Conservation (phyloP, 2,329 filamentous ascomycete genomes). For the Paramyrothecium sp. region DNA sequence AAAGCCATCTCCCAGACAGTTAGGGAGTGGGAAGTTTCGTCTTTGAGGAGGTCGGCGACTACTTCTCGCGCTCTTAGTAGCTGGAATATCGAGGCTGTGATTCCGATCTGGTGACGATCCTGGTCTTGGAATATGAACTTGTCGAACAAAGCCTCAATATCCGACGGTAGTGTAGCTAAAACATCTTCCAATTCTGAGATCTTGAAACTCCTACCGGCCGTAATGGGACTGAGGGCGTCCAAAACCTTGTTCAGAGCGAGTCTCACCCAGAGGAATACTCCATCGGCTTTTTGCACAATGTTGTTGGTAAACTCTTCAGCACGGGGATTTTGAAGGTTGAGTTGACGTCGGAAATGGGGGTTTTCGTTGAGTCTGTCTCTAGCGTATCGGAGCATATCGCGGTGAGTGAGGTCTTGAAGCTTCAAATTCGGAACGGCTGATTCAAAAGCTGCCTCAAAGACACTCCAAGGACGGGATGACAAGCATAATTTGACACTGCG, state of each 20-base stretch:
- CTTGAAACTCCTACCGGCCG: slow-evolving; percentile 2
- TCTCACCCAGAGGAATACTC: slow-evolving; percentile 32
- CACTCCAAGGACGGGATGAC: slow-evolving; percentile 28
- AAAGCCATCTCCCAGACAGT: slow-evolving; percentile 33
- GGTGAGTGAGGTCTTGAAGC: slow-evolving; percentile 22
- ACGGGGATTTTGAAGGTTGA: slow-evolving; percentile 7
- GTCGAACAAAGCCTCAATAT: slow-evolving; percentile 26
- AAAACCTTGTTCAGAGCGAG: slow-evolving; percentile 26
- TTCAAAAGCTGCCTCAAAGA: slow-evolving; percentile 22
- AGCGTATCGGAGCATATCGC: slow-evolving; percentile 24
- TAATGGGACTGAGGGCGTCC: neutral
- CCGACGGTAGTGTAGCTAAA: slow-evolving; percentile 16
- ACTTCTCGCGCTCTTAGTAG: slow-evolving; percentile 27
- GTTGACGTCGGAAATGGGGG: slow-evolving; percentile 6
- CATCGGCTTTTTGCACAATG: slow-evolving; percentile 21
- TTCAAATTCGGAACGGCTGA: slow-evolving; percentile 19
- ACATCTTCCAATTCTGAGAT: slow-evolving; percentile 5
- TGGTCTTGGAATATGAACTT: slow-evolving; percentile 27
- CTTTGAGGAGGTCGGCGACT: slow-evolving; percentile 28
- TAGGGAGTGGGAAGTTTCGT: slow-evolving; percentile 26
- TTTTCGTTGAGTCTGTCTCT: slow-evolving; percentile 15
- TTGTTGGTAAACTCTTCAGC: slow-evolving; percentile 9
- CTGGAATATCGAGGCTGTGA: slow-evolving; percentile 23
- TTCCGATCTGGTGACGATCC: slow-evolving; percentile 6
- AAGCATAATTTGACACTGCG: slow-evolving; percentile 27